phyloP scores from a whole-genome alignment of 164 flowering plant genomes.

The Echeveria elegans region DNA sequence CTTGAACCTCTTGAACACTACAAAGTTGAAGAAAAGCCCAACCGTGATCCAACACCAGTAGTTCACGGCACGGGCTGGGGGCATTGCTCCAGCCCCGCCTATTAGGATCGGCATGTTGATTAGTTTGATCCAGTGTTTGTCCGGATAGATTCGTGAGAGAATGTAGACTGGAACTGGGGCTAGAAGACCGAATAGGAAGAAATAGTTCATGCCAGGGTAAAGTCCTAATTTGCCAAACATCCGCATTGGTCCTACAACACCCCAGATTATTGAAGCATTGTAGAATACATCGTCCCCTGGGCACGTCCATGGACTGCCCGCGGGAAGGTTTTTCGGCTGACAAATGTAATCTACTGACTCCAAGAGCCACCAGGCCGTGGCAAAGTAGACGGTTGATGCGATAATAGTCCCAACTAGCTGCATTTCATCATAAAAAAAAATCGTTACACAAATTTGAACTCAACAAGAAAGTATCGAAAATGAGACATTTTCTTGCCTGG shows the following conservation, averaged over 20 bases:
- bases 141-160: conserved; percentile 29
- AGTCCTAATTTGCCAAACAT: conserved; percentile 33
- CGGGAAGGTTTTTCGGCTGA: conserved; percentile 21
- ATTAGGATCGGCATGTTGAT: conserved; percentile 34
- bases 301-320: conserved; percentile 55
- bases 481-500: conserved; percentile 42
- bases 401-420: conserved; percentile 52
- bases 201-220: conserved; percentile 29
- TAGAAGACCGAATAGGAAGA: conserved; percentile 35
- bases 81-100: conserved; percentile 21
- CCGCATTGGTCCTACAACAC: conserved; percentile 36
- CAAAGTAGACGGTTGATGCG: conserved; percentile 33
- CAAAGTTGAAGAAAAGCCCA: conserved; percentile 35
- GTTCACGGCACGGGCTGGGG: conserved; percentile 33
- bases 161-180: conserved; percentile 47
- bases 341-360: conserved; percentile 34
- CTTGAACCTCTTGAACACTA: conserved; percentile 23
- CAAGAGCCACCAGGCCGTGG: conserved; percentile 57
- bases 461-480: background rate
- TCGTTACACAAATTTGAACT: background rate
- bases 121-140: conserved; percentile 26
- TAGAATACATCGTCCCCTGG: conserved; percentile 38
- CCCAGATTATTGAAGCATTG: conserved; percentile 44
- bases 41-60: conserved; percentile 26
- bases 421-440: background rate